These are phyloP conservation scores for Elaphomyces granulatus DNA, from an alignment of 495 filamentous ascomycete genomes.

Conservation along the genomic window DNA sequence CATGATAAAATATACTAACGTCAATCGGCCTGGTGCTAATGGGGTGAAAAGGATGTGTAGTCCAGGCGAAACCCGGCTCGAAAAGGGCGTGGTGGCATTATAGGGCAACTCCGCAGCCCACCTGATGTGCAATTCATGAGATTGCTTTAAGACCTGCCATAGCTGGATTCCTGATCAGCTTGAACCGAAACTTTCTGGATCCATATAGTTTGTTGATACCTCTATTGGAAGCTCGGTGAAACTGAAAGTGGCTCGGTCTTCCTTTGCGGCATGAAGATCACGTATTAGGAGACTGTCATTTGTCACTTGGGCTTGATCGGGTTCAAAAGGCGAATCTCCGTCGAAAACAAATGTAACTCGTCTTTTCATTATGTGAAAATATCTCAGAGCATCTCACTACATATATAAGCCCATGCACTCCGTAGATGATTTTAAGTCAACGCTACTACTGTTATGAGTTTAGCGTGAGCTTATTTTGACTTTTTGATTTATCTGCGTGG, in stretches of 20 bases:
- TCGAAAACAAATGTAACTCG: constrained; percentile 68
- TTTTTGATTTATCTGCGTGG: too few relatives aligned
- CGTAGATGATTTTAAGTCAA: too few relatives aligned
- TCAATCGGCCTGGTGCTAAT: constrained; percentile 20
- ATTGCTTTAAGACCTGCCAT: constrained; percentile 43
- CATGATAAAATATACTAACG: constrained; percentile 15
- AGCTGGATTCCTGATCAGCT: constrained; percentile 26
- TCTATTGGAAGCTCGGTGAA: constrained; percentile 59
- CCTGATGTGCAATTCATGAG: constrained; percentile 63
- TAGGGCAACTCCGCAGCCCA: constrained; percentile 52
- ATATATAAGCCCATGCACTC: too few relatives aligned
- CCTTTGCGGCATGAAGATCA: constrained; percentile 47
- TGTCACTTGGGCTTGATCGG: constrained; percentile 40
- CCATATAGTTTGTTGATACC: constrained; percentile 25
- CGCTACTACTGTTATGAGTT: too few relatives aligned
- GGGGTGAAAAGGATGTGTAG: constrained; percentile 74
- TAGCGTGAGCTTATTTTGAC: too few relatives aligned
- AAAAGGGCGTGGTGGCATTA: constrained; percentile 49
- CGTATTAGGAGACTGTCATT: constrained; percentile 36
- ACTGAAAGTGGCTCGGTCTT: constrained; percentile 64
- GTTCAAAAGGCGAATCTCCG: constrained; percentile 43
- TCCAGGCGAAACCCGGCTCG: constrained; percentile 60
- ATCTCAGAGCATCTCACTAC: too few relatives aligned
- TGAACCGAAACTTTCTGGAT: not conserved
- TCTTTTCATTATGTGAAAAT: constrained; percentile 61